Base-by-base conservation (phyloP, 2,329 filamentous ascomycete genomes). In the Mycogone perniciosa region DNA sequence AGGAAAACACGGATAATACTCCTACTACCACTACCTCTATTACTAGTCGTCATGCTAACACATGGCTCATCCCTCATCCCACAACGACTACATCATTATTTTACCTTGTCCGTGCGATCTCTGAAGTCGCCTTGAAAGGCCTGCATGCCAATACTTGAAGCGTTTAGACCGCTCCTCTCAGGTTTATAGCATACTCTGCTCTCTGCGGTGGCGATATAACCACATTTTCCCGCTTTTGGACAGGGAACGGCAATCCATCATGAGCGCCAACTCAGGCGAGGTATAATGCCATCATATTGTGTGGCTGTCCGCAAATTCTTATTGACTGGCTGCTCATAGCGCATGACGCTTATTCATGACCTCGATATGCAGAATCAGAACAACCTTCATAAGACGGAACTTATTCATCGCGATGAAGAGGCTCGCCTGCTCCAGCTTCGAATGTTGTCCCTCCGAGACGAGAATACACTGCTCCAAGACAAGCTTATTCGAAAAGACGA, bases 401-500 rank as follows among this genome's bases (percentile, higher is more conserved):
- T 85, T 8, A 75, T 95, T 50, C 72, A 81, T 57, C 87, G 88
- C 60, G 82, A 89, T 57, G 91, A 97, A 66, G 81, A 85, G 53
- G 75, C 81, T 37, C 83, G 91, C 44, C 79, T 84, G 56, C 69
- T 89, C 47, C 82, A 82, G 57, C 76, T 92, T 54, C 80, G 84
- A 55, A 76, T 84, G 49, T 71, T 91, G 48, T 69, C 90, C n/a
- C 72, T 88, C n/a, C 77, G 84, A 55, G 82, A 91, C 57, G 86
- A 95, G 56, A 88, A 85, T 56, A 79, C 84, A 44, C 76, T 80
- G 7, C 68, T 96, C 30, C 79, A 81, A 56, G 78, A 83, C 41
- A 76, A 85, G 56, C 66, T 91, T 13, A 68, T 74, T 4, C 70
- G 80, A 37, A 79, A 80, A 57, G 80, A 86, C 46, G 74, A 80